phyloP scores from a whole-genome alignment of 1,284 basidiomycete genomes.

The Schizopora paradoxa region DNA sequence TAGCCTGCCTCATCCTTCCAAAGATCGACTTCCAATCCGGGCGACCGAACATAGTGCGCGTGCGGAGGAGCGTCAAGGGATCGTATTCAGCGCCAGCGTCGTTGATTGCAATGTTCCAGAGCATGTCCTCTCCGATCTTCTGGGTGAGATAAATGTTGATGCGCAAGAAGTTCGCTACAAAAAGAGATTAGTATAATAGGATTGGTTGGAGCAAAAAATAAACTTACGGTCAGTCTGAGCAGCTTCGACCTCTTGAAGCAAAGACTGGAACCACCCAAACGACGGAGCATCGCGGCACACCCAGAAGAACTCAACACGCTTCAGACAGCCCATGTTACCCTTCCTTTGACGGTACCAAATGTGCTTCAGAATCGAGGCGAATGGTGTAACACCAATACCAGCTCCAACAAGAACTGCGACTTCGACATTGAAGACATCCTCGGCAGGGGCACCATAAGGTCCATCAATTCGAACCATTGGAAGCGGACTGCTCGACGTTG shows the following conservation, averaged over 20 bases:
- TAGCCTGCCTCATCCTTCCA: slow-evolving; percentile 59
- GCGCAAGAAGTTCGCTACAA: slow-evolving; percentile 75
- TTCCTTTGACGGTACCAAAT: slow-evolving; percentile 87
- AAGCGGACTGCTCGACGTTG: slow-evolving; percentile 41
- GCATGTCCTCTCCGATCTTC: slow-evolving; percentile 77
- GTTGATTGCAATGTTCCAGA: slow-evolving; percentile 88
- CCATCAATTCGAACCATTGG: slow-evolving; percentile 81
- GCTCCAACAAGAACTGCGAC: slow-evolving; percentile 84
- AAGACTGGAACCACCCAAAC: slow-evolving; percentile 88
- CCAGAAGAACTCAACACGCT: slow-evolving; percentile 90
- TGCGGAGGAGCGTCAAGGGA: slow-evolving; percentile 77
- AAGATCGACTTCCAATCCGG: slow-evolving; percentile 84
- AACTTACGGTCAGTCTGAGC: slow-evolving; percentile 76
- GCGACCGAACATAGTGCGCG: slow-evolving; percentile 83
- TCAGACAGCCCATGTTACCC: slow-evolving; percentile 68
- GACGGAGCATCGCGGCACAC: slow-evolving; percentile 83
- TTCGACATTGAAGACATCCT: slow-evolving; percentile 83
- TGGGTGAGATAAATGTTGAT: slow-evolving; percentile 90
- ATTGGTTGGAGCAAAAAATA: slow-evolving; percentile 1
- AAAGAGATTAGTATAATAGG: slow-evolving; percentile 2
- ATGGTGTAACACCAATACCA: slow-evolving; percentile 88
- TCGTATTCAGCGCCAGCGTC: slow-evolving; percentile 78
- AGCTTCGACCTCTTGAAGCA: slow-evolving; percentile 80
- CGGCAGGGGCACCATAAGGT: slow-evolving; percentile 83
- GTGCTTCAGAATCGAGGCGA: slow-evolving; percentile 87